Evolutionary conservation across 192 early-diverging fungal genomes (phyloP).

Genomic region (Kickxella alabastrina): DNA sequence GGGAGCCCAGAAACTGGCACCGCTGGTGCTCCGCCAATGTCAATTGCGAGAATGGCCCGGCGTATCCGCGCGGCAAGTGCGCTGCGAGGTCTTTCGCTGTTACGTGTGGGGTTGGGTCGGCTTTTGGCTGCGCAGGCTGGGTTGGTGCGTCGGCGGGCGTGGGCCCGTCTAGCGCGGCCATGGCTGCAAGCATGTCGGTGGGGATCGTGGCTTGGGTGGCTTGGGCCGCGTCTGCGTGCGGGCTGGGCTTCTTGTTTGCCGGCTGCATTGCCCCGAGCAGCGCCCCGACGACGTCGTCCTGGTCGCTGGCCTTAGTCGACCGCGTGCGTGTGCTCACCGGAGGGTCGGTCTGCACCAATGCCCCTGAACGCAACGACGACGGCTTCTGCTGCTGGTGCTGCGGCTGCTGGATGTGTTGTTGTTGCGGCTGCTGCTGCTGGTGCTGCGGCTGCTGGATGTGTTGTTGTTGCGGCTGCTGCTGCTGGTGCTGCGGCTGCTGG

Average conservation of each 20-base stretch:
- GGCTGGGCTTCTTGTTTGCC: constrained; percentile 4
- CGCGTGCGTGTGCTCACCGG: no score
- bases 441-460: no score
- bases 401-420: no score
- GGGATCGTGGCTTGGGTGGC: constrained; percentile 16
- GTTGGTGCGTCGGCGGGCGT: neutral
- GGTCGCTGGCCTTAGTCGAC: neutral
- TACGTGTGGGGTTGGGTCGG: neutral
- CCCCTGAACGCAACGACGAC: neutral
- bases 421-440: no score
- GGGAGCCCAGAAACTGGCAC: constrained; percentile 6
- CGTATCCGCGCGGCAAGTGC: constrained; percentile 20
- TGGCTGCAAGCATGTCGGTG: constrained; percentile 37
- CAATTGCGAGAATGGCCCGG: constrained; percentile 40
- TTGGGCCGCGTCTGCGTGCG: constrained; percentile 11
- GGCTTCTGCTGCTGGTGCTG: neutral
- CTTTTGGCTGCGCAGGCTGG: neutral
- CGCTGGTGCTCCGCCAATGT: constrained; percentile 22
- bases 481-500: no score
- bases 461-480: no score
- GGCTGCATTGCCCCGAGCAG: constrained; percentile 42
- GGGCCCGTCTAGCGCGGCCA: constrained; percentile 42
- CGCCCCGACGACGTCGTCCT: constrained; percentile 35
- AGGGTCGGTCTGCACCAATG: neutral
- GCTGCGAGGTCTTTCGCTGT: neutral